phyloP scores from a whole-genome alignment of 2,329 filamentous ascomycete species.

The Fusarium oxysporum region DNA sequence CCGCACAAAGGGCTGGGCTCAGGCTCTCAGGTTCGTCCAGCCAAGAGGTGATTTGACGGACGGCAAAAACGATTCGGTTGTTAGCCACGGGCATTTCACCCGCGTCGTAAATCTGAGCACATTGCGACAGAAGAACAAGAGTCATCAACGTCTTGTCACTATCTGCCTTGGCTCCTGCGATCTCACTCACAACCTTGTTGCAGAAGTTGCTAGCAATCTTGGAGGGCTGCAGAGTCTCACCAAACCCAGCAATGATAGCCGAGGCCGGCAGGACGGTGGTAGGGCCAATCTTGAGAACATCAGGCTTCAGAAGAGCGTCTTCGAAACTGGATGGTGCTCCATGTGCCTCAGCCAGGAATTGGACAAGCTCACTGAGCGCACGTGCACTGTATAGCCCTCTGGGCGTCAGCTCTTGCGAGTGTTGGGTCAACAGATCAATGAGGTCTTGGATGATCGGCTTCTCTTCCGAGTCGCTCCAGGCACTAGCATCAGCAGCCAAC shows the following conservation, averaged over 20 bases:
- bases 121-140: conserved; percentile 66
- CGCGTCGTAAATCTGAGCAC: conserved; percentile 62
- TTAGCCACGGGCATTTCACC: conserved; percentile 68
- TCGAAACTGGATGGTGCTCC: conserved; percentile 60
- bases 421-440: conserved; percentile 57
- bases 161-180: conserved; percentile 61
- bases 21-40: conserved; percentile 64
- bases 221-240: conserved; percentile 61
- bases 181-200: conserved; percentile 70
- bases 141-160: conserved; percentile 59
- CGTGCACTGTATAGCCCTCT: conserved; percentile 65
- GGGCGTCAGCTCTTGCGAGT: conserved; percentile 56
- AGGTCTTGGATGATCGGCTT: conserved; percentile 57
- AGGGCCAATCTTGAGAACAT: conserved; percentile 60
- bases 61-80: conserved; percentile 83
- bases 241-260: conserved; percentile 64
- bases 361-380: conserved; percentile 62
- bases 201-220: conserved; percentile 64
- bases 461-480: conserved; percentile 54
- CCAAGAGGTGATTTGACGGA: conserved; percentile 82
- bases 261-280: conserved; percentile 61
- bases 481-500: conserved; percentile 48
- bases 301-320: conserved; percentile 58
- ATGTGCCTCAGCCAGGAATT: conserved; percentile 59
- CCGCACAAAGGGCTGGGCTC: conserved; percentile 57